These are phyloP conservation scores for Leccinum subatratum DNA, from an alignment of 1,284 basidiomycete genomes.

Conservation along the genomic window DNA sequence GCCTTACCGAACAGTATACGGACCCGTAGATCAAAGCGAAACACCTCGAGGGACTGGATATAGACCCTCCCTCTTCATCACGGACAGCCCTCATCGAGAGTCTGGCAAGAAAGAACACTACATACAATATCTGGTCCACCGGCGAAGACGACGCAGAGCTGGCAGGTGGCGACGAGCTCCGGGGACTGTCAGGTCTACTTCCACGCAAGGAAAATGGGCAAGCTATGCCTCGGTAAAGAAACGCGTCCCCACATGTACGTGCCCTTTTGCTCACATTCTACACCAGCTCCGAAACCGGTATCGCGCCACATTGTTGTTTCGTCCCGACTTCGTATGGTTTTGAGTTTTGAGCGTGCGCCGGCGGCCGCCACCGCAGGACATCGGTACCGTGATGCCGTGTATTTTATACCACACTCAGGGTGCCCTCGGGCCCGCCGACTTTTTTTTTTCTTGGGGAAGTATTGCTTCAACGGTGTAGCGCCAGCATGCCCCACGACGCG, in stretches of 20 bases:
- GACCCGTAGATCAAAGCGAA: constrained; percentile 56
- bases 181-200: constrained; percentile 53
- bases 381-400: not conserved
- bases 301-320: constrained; percentile 55
- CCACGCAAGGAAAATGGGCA: constrained; percentile 59
- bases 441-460: not conserved
- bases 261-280: not conserved
- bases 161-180: constrained; percentile 60
- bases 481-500: too few relatives aligned
- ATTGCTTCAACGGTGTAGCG: not conserved
- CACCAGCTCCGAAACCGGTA: constrained; percentile 53
- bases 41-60: constrained; percentile 47
- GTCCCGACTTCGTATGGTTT: not conserved
- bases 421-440: not conserved
- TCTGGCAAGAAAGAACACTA: constrained; percentile 47
- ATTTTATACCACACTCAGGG: not conserved
- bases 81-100: constrained; percentile 40
- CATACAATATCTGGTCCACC: constrained; percentile 65
- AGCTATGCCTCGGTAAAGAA: constrained; percentile 51
- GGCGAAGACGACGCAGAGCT: constrained; percentile 38
- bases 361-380: not conserved
- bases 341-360: not conserved
- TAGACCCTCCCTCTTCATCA: constrained; percentile 42
- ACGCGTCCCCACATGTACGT: not conserved
- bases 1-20: not conserved